These are phyloP conservation scores for Rhynchosporium graminicola DNA, from an alignment of 2,329 filamentous ascomycete species.

Conservation along the genomic window DNA sequence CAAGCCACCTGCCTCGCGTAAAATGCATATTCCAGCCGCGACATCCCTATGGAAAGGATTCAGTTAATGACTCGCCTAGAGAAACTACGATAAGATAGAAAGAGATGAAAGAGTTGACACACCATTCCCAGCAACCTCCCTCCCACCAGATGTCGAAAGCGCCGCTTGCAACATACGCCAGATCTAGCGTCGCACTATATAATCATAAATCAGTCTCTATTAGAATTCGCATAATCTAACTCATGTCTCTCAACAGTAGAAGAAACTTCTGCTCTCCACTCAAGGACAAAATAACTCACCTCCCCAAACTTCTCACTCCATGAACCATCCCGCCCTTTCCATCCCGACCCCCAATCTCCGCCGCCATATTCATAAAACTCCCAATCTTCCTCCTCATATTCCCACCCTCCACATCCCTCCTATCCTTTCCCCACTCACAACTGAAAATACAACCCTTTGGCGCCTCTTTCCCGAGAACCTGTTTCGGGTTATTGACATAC, in stretches of 20 bases:
- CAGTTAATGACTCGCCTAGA: background rate
- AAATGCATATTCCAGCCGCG: slow-evolving; percentile 71
- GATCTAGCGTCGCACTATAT: slow-evolving; percentile 66
- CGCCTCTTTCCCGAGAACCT: slow-evolving; percentile 62
- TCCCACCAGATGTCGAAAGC: slow-evolving; percentile 83
- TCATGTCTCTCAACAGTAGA: too few species aligned
- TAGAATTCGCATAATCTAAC: background rate
- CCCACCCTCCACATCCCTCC: slow-evolving; percentile 60
- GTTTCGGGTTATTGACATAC: slow-evolving; percentile 60
- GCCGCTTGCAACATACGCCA: slow-evolving; percentile 75
- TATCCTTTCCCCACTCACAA: slow-evolving; percentile 79
- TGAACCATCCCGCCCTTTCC: slow-evolving; percentile 80
- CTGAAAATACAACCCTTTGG: slow-evolving; percentile 71
- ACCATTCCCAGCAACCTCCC: slow-evolving; percentile 80
- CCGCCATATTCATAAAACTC: slow-evolving; percentile 74
- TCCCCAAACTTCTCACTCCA: slow-evolving; percentile 69
- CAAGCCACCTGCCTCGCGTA: slow-evolving; percentile 72
- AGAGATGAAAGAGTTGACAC: slow-evolving; percentile 32
- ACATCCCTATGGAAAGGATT: slow-evolving; percentile 58
- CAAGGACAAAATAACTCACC: slow-evolving; percentile 38
- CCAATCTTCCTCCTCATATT: slow-evolving; percentile 73
- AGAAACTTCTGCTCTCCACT: too few species aligned
- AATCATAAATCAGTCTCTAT: background rate
- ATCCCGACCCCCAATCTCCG: slow-evolving; percentile 60
- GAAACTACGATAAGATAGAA: background rate